Evolutionary conservation across 768 basidiomycete species (phyloP), one percentile per base, ranked within the genome.

Genomic region (Suillus weaverae): DNA sequence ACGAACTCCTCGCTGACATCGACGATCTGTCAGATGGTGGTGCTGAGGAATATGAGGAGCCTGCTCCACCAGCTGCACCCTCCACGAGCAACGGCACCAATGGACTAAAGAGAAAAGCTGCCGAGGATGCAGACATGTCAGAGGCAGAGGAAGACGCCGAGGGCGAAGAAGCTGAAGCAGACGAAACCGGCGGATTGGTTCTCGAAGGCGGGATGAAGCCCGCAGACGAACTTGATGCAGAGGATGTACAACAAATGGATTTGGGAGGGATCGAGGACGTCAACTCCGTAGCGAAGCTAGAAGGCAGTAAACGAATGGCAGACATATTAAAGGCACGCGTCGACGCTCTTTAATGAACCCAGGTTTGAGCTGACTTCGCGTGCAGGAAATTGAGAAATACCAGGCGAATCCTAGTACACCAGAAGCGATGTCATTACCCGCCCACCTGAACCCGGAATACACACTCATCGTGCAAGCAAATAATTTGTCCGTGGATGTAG

Each of bases 401-500:
- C 87, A 89, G 67, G 83, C 81, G 1, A 86, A 90, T 63, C 95
- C 95, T 1, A 91, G 90, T 39, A 84, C 92, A 5, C 84, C 88
- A 33, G 89, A 93, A 67, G 85, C 89, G 44, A 92, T 94, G 82
- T 82, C 89, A 2, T 80, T 90, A 39, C 90, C 90, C 30, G 89
- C 92, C 2, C 92, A 94, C 73, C 83, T 95, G 66, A 96, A 97
- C 73, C 93, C 95, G 1, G 97, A 99, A 77, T 99, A 99, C 80
- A 88, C 90, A 67, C 83, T 99, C 66, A 99, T 99, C 71, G 97
- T 99, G 5, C 89, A 95, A 70, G 94, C 97, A 32, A 99, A 99
- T 81, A 99, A 99, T 77, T 81, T 99, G 64, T 94, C 95, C 2
- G 97, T 99, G 50, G 97, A 99, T 71, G 89, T 99, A 6, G 97